Base-by-base conservation (phyloP, 2,329 filamentous ascomycete genomes). In the Monilinia aucupariae region DNA sequence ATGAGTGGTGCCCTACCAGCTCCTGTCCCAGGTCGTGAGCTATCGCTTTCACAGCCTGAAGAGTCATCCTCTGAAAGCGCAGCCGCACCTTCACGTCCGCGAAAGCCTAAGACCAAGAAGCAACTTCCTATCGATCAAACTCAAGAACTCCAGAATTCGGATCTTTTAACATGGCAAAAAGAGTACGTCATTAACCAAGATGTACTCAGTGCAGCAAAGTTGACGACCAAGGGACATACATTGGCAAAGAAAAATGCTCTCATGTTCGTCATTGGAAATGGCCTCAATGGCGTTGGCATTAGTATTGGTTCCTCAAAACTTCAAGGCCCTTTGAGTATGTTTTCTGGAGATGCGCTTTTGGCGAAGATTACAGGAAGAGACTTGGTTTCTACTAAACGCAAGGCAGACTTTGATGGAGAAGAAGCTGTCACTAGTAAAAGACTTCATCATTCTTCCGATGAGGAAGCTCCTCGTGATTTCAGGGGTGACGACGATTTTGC, bases 221-320 rank as follows among this genome's bases (percentile, higher is more conserved):
- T 75, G 75, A 63, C 56, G 7, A 75, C 78, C 41, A 78, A 76
- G 54, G 69, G 75, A 17, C 67, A 73, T 15, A 72, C 74, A 0
- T 75, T 81, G 49, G 83, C 85, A 2, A 88, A 83, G 74, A 84
- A 81, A 70, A 88, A 87, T 64, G 87, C 86, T 0, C 79, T 80
- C 13, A 79, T 81, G 68, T 88, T 83, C 78, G 79, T 89, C 4
- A 79, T 82, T 64, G 83, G 82, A 6, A 71, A 76, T 54, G 85
- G 85, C 8, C 76, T 87, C 52, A 83, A 81, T 49, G 78, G 78
- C 49, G 77, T 86, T 9, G 83, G 82, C 13, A 62, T 74, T 7
- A 77, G 76, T 3, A 67, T 82, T 15, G 78, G 78, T 7, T 70
- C 74, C n/a, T 17, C 30, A 17, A 69, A 69, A n/a, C 39, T 72